Evolutionary conservation across 2,329 filamentous ascomycete species (phyloP), one percentile per base, ranked within the genome.

Genomic region (Pezizomycotina sp.): DNA sequence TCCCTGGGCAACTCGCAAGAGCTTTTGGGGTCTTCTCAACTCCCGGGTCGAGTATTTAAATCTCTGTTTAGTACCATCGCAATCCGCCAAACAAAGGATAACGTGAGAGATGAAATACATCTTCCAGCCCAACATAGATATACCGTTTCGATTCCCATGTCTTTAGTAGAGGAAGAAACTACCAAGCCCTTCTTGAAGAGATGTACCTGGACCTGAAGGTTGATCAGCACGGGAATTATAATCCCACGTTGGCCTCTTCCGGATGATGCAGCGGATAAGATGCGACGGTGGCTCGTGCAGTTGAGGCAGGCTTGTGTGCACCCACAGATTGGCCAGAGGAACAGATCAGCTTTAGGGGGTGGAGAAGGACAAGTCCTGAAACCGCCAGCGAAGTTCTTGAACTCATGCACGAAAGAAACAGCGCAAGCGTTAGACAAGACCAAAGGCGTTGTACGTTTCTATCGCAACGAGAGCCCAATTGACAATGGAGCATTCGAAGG

Each of bases 101-200:
- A 71, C 15, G 72, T 95, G 6, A 69, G 82, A 23, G 65, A 77
- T 39, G 84, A 98, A 50, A 65, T 95, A 23, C 63, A 64, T 2
- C 58, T 98, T 7, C 89, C 89, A 6, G 64, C 71, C 1, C 89
- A 98, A 53, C 84, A 78, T 82, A 4, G 36, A 33, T 2, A 44
- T 45, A 75, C 92, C 7, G 80, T 95, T 39, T 89, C 77, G 1
- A 74, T 92, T 55, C 82, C 89, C 0, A 92, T 95, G 51, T 89
- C 78, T 0, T 71, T 80, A 0, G 70, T 95, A 7, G 89, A 95
- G 53, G 80, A 93, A 52, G 81, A 93, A 74, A 92, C 52, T 95
- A 95, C 51, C 65, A 68, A 26, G 69, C 73, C 5, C 57, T 92
- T 2, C 83, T 86, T 52, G 66, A 72, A 30, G 64, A 79, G 43